Base-by-base conservation (phyloP, 1,284 basidiomycete genomes). In the Sphaerobolus stellatus region DNA sequence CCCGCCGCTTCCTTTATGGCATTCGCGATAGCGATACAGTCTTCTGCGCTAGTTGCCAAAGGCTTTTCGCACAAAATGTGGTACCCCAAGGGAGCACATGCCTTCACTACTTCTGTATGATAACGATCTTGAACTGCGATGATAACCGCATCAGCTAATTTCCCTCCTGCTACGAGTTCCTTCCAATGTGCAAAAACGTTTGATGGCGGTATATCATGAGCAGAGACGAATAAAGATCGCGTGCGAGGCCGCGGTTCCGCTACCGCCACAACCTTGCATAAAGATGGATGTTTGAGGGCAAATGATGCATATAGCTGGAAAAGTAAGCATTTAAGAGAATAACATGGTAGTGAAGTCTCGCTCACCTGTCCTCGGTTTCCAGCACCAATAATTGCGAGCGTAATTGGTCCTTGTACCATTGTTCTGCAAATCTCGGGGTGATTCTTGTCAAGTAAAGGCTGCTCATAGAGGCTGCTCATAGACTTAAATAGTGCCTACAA, bases 51-150 rank as follows among this genome's bases (percentile, higher is more conserved):
- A 2, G 89, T 92, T 1, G 90, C 89, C 88, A 94, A 91, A 0
- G 91, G 92, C 67, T 94, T 94, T 77, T 94, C 91, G 67, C 91
- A 92, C 27, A 94, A 76, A 54, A 94, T 89, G 64, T 92, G 83
- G 66, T 93, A 94, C 1, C 90, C 90, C 64, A 90, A 88, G 52
- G 76, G 77, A 1, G 85, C 83, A 68, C 92, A 93, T 0, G 85
- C 88, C 6, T 80, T 64, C 0, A 86, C 82, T 11, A 91, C 84
- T 59, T 88, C 83, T 30, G 79, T 75, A 64, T 94, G 91, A 78
- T 91, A 78, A 41, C 79, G 71, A 64, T 94, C 91, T 58, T 90
- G 88, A 1, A 92, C 87, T 3, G 86, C 76, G 58, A 94, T 77
- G 52, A 92, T 64, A 13, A 93, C 82, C 0, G 89, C 90, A 67